Base-by-base conservation (phyloP, 352 stramenopile genomes). In the Globisporangium middletonii region DNA sequence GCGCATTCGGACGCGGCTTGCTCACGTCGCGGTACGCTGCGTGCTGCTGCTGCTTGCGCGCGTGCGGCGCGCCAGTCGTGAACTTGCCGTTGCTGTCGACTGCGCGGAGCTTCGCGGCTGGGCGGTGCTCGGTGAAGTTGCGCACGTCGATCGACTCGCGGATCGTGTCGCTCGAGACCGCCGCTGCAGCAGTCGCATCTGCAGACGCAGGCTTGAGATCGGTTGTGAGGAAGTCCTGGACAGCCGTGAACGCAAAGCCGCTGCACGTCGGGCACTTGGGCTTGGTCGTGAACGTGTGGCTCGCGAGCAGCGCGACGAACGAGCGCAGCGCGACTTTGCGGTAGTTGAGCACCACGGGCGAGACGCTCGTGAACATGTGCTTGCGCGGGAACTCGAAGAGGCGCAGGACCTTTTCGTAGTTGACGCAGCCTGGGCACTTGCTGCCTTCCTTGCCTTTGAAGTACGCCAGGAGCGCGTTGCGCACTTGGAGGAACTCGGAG, bases 321-420 rank as follows among this genome's bases (percentile, higher is more conserved):
- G 69, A 75, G 12, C 75, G 72, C 49, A 94, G 67, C 45, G 82
- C 79, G 53, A 83, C 79, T 59, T 92, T 89, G 28, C 84, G 80
- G 63, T 92, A 91, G 55, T 88, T 89, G 55, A 94, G 74, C 18
- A 94, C 84, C 7, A 82, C 69, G 12, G 73, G 68, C 23, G 79
- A 82, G 53, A 83, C 80, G 69, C 80, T 92, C 27, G 78, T 84
- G 64, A 94, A 94, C 23, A 89, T 67, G 59, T 89, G 84, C 65
- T 94, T 94, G 56, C 72, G 69, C 28, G 84, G 84, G 63, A 94
- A 94, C 57, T 94, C 84, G 49, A 94, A 94, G 38, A 83, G 75
- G 8, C 72, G 64, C 19, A 94, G 67, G 44, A 89, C 79, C 59
- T 92, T 90, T 57, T 91, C 78, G 63, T 89, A 94, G 69, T 90